Evolutionary conservation across 2,329 filamentous ascomycete genomes (phyloP).

Genomic region (Fusarium incarnatum): DNA sequence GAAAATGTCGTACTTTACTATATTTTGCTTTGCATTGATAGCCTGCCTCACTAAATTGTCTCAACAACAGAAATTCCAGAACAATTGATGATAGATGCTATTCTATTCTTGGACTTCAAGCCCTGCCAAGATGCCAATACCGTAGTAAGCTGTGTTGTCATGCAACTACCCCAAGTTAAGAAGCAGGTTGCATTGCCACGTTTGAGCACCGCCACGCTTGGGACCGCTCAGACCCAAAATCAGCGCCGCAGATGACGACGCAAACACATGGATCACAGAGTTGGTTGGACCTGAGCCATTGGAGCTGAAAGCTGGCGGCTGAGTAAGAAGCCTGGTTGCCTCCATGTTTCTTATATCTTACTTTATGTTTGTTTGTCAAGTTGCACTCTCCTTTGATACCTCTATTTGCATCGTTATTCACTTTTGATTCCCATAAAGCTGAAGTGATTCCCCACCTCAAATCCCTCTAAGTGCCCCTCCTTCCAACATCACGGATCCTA

Average conservation of each 20-base stretch:
- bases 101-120: constrained; percentile 6
- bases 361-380: neutral
- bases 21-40: neutral
- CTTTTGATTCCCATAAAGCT: neutral
- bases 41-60: neutral
- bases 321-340: constrained; percentile 38
- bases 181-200: constrained; percentile 29
- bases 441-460: constrained; percentile 30
- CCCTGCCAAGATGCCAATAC: constrained; percentile 18
- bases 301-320: constrained; percentile 25
- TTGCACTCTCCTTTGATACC: neutral
- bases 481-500: constrained; percentile 40
- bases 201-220: constrained; percentile 37
- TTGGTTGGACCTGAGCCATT: constrained; percentile 3
- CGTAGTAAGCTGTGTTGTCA: constrained; percentile 7
- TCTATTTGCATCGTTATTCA: neutral
- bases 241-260: constrained; percentile 41
- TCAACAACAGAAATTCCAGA: neutral
- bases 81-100: neutral
- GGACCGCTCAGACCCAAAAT: constrained; percentile 19
- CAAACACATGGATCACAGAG: constrained; percentile 22
- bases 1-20: neutral
- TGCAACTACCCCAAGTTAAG: constrained; percentile 7
- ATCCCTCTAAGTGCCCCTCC: constrained; percentile 31
- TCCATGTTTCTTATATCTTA: constrained; percentile 31